Percentiles rank a stretch among this genome's conserved stretches.
Evolutionary conservation across 2,329 filamentous ascomycete species (phyloP).

Genomic region (Aspergillus novoparasiticus): DNA sequence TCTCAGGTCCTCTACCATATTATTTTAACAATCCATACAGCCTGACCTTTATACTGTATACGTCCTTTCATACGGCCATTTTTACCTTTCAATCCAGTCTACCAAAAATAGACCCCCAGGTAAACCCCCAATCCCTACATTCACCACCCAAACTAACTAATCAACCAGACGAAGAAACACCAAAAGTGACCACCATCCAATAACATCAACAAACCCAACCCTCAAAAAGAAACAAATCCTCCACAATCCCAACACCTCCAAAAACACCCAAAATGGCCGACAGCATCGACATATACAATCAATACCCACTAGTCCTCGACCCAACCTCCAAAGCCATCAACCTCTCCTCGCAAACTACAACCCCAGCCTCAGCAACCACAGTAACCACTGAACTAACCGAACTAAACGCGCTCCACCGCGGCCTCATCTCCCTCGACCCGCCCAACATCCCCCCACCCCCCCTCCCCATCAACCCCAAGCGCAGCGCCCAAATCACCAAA

Average conservation of each 20-base stretch:
- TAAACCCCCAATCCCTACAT: background rate
- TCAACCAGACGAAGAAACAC: background rate
- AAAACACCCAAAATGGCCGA: conserved; percentile 27
- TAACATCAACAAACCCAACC: background rate
- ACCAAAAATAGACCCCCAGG: background rate
- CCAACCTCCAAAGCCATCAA: conserved; percentile 76
- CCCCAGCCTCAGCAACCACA: conserved; percentile 47
- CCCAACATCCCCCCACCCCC: conserved; percentile 80
- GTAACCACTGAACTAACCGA: conserved; percentile 67
- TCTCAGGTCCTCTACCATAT: background rate
- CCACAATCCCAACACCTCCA: background rate
- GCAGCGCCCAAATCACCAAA: conserved; percentile 83
- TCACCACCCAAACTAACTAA: background rate
- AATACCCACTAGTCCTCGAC: conserved; percentile 80
- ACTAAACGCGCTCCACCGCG: conserved; percentile 77
- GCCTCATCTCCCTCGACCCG: conserved; percentile 65
- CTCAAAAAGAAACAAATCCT: background rate
- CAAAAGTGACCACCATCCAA: background rate
- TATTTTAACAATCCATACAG: background rate
- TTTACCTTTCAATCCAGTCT: background rate
- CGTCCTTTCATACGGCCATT: background rate
- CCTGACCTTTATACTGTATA: background rate
- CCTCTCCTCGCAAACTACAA: conserved; percentile 49
- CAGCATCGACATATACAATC: conserved; percentile 62
- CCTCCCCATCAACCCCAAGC: conserved; percentile 89